A percentile compares a stretch with the other conserved stretches of the same genome.
Conservation (phyloP, 2,329 filamentous ascomycete genomes). For the Fusarium buharicum region DNA sequence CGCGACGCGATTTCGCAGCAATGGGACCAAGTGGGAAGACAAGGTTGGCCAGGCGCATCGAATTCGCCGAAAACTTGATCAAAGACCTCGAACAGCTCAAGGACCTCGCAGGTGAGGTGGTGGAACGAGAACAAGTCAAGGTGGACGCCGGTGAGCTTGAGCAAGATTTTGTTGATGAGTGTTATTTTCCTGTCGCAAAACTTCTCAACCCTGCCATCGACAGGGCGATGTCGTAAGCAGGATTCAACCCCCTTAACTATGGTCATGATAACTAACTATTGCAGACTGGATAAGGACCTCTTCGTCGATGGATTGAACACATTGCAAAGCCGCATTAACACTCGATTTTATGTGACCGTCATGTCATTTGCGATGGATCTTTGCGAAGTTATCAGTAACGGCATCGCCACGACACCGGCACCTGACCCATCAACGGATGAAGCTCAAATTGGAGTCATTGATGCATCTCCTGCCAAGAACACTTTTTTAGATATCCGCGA, state of each 20-base stretch:
- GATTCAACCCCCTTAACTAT: conserved; percentile 2
- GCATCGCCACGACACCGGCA: conserved; percentile 59
- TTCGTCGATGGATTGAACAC: conserved; percentile 64
- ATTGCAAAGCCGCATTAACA: conserved; percentile 64
- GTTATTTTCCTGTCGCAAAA: conserved; percentile 89
- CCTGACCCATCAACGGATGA: conserved; percentile 38
- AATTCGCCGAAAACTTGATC: conserved; percentile 82
- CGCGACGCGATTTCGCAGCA: conserved; percentile 90
- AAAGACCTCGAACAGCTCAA: conserved; percentile 82
- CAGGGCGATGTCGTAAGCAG: conserved; percentile 80
- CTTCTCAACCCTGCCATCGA: conserved; percentile 82
- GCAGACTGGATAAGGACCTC: conserved; percentile 71
- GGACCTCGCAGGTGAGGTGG: conserved; percentile 74
- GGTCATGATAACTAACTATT: conserved; percentile 52
- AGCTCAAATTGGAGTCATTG: conserved; percentile 51
- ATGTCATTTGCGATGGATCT: conserved; percentile 68
- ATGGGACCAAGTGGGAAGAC: conserved; percentile 88
- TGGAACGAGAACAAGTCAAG: conserved; percentile 80
- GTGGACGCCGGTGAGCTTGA: conserved; percentile 80
- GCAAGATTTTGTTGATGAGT: conserved; percentile 81
- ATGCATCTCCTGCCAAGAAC: conserved; percentile 62
- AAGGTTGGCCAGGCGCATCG: conserved; percentile 82
- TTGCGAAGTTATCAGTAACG: conserved; percentile 62
- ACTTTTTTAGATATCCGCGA: conserved; percentile 78
- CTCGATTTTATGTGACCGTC: conserved; percentile 67